These are phyloP conservation scores for Zymoseptoria brevis DNA, from an alignment of 2,329 filamentous ascomycete species.

Conservation along the genomic window DNA sequence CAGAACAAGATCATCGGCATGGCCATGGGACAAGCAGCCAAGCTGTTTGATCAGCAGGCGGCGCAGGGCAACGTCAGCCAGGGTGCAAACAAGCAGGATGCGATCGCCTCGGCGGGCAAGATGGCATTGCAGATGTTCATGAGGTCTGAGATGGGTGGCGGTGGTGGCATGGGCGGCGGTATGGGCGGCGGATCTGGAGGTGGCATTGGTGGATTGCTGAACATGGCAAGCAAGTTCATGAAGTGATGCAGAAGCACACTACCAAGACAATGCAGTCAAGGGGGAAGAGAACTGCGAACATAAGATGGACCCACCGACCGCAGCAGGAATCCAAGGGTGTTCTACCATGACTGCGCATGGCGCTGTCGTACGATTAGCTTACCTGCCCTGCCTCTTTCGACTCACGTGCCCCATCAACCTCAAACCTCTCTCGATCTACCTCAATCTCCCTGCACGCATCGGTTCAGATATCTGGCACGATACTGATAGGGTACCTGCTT, in stretches of 20 bases:
- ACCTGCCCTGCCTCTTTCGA: no score
- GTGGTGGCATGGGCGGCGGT: slow-evolving; percentile 40
- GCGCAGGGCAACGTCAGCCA: slow-evolving; percentile 44
- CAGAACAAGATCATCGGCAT: slow-evolving; percentile 77
- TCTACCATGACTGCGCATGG: no score
- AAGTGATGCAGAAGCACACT: slow-evolving; percentile 5
- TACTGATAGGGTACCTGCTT: no score
- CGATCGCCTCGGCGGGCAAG: slow-evolving; percentile 70
- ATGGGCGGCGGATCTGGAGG: slow-evolving; percentile 36
- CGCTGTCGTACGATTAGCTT: no score
- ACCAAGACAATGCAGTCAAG: no score
- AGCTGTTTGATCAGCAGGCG: slow-evolving; percentile 58
- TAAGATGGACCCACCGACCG: no score
- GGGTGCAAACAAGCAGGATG: slow-evolving; percentile 69
- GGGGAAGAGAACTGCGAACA: no score
- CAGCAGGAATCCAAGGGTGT: no score
- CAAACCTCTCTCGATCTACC: not conserved
- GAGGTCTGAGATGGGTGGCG: slow-evolving; percentile 56
- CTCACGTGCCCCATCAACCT: no score
- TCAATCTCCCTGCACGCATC: no score
- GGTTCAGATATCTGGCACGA: no score
- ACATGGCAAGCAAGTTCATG: slow-evolving; percentile 55
- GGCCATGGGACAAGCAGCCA: slow-evolving; percentile 81
- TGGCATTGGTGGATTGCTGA: slow-evolving; percentile 42
- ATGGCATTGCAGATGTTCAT: slow-evolving; percentile 87